Base-by-base conservation (phyloP, 768 basidiomycete species). In the Amanita rubescens region DNA sequence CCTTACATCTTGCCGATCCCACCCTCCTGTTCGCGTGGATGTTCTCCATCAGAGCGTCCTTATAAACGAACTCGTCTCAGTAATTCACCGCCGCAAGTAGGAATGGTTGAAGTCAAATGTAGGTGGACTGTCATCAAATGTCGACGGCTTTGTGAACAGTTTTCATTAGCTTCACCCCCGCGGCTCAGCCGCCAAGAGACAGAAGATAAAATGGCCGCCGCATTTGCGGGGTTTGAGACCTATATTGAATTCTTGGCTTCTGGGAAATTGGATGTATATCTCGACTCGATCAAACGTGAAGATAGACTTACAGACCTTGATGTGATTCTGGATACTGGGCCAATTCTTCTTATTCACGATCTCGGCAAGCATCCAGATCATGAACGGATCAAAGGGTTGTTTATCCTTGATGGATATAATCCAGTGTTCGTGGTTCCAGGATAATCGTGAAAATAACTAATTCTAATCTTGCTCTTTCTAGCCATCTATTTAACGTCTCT, bases 61-160 rank as follows among this genome's bases (percentile, higher is more conserved):
- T 51, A 10, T 51, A 51, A 51, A 51, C 12, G 38, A 42, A 14
- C 50, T 42, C 9, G 38, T 42, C 24, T 42, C 38, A 20, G 34
- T 53, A 44, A 38, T 14, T 44, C 42, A 10, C 51, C 51, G 20
- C 42, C 41, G 14, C 41, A 47, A 47, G 33, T 37, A 37, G 34
- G 38, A 37, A 47, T 15, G 44, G 32, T 35, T 17, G 45, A 46
- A 46, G 45, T 24, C 45, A 46, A 46, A 30, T 22, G 57, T 58
- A 58, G 32, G 54, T 58, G 57, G 47, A 53, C 27, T 53, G 42
- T 37, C 54, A 56, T 49, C 46, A 58, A 56, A 19, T 53, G 46
- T 52, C 46, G 43, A 55, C 41, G 55, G 27, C 41, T 35, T 37
- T 58, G 46, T 58, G 50, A 52, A 56, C 41, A 56, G 20, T 52